A percentile compares a stretch with the other conserved stretches of the same genome.
These are phyloP conservation scores for Acacia pycnantha DNA, from an alignment of 331 rosid species.

Conservation along the genomic window DNA sequence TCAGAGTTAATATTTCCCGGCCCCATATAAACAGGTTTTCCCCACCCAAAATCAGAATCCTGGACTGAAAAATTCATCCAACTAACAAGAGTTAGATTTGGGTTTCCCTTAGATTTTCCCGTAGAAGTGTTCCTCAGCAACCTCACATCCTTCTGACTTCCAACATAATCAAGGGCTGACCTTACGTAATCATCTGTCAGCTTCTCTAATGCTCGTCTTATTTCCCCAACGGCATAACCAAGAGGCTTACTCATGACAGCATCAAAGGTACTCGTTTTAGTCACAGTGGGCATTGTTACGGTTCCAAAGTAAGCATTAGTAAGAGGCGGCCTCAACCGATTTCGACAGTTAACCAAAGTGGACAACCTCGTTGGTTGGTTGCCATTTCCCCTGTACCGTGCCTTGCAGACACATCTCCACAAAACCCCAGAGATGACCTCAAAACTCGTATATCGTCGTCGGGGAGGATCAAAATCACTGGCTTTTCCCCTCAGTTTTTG, in stretches of 20 bases:
- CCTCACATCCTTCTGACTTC: slow-evolving; percentile 20
- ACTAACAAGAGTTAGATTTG: slow-evolving; percentile 33
- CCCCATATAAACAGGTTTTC: background rate
- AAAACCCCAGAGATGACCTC: slow-evolving; percentile 41
- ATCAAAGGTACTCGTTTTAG: slow-evolving; percentile 31
- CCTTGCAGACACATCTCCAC: slow-evolving; percentile 43
- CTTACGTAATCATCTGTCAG: slow-evolving; percentile 31
- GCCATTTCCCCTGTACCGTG: background rate
- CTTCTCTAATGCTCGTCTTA: slow-evolving; percentile 31
- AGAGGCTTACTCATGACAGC: slow-evolving; percentile 26
- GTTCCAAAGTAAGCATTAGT: slow-evolving; percentile 27
- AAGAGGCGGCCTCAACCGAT: slow-evolving; percentile 29
- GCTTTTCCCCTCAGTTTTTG: slow-evolving; percentile 24
- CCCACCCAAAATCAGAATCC: slow-evolving; percentile 11
- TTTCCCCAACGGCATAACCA: slow-evolving; percentile 18
- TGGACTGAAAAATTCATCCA: slow-evolving; percentile 28
- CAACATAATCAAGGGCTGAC: slow-evolving; percentile 39
- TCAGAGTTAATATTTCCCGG: background rate
- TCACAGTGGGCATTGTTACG: slow-evolving; percentile 32
- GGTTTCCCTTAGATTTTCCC: slow-evolving; percentile 8
- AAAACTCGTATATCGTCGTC: slow-evolving; percentile 25
- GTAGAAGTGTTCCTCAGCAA: slow-evolving; percentile 17
- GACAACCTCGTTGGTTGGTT: slow-evolving; percentile 36
- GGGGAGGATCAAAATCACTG: background rate
- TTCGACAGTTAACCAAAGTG: slow-evolving; percentile 33